These are phyloP conservation scores for Alternaria brassicicola DNA, from an alignment of 2,329 filamentous ascomycete species.

Conservation along the genomic window DNA sequence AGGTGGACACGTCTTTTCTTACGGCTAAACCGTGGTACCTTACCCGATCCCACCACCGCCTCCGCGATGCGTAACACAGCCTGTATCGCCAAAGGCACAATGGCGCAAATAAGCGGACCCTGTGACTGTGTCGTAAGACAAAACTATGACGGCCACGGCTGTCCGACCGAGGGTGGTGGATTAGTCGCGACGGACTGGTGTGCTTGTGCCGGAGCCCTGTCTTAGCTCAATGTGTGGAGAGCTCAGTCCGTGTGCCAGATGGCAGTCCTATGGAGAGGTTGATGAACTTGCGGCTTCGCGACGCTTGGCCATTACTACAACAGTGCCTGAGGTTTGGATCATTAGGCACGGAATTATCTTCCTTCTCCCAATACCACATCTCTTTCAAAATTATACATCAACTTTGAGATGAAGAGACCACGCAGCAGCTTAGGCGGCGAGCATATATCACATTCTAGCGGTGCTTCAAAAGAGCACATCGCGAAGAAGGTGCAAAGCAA, in stretches of 20 bases:
- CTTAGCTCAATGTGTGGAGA: conserved; percentile 22
- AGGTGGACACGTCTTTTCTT: conserved; percentile 18
- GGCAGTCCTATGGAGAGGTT: conserved; percentile 18
- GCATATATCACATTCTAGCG: conserved; percentile 22
- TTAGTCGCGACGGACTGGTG: conserved; percentile 11
- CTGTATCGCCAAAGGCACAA: neutral
- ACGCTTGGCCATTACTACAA: conserved; percentile 34
- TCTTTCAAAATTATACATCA: conserved; percentile 2
- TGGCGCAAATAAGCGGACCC: conserved; percentile 4
- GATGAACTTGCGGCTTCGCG: conserved; percentile 12
- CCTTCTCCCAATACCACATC: conserved; percentile 9
- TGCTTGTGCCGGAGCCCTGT: conserved; percentile 15
- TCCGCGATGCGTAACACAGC: conserved; percentile 13
- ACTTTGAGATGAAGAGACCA: conserved; percentile 4
- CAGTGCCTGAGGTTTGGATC: conserved; percentile 22
- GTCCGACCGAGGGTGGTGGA: conserved; percentile 14
- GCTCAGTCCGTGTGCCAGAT: conserved; percentile 17
- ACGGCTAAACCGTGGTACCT: conserved; percentile 32
- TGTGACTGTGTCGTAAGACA: conserved; percentile 13
- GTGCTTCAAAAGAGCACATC: conserved; percentile 17
- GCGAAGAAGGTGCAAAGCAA: conserved; percentile 24
- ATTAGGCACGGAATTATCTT: conserved; percentile 10
- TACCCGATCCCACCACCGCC: conserved; percentile 1
- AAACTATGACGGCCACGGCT: conserved; percentile 29
- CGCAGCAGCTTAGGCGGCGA: conserved; percentile 12